A percentile compares a stretch with the other conserved stretches of the same genome.
These are phyloP conservation scores for Prunus mongolica DNA, from an alignment of 306 rosid genomes.

Conservation along the genomic window DNA sequence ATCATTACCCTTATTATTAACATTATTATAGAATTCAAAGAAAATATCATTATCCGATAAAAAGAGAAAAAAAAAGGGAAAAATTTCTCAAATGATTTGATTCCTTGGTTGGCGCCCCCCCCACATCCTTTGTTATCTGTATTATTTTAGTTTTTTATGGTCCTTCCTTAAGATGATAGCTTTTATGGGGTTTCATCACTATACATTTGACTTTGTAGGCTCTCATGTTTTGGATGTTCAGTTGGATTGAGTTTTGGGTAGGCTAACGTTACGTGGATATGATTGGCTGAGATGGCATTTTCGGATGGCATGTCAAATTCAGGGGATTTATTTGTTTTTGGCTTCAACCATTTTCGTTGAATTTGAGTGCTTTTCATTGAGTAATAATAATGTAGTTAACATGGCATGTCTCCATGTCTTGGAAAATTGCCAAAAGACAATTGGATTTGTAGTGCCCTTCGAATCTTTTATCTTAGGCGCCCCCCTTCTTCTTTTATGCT, in stretches of 20 bases:
- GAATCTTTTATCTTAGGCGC: background rate
- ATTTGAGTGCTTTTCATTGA: conserved; percentile 6
- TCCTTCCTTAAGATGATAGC: background rate
- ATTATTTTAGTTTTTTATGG: background rate
- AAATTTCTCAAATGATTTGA: conserved; percentile 3
- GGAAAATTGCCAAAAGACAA: conserved; percentile 30
- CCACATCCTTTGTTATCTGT: background rate
- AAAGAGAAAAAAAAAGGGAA: background rate
- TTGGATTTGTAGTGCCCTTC: background rate
- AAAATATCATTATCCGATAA: conserved; percentile 11
- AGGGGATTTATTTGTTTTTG: background rate
- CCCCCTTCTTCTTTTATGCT: background rate
- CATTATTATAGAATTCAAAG: conserved; percentile 30
- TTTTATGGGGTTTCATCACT: background rate
- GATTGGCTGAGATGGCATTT: conserved; percentile 33
- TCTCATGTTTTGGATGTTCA: background rate
- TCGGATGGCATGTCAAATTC: conserved; percentile 38
- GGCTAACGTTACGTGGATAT: conserved; percentile 1
- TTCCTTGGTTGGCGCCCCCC: conserved; percentile 9
- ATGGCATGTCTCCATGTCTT: conserved; percentile 34
- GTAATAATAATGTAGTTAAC: conserved; percentile 35
- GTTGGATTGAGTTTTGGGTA: conserved; percentile 2
- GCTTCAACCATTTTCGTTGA: background rate
- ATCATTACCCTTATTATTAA: conserved; percentile 21
- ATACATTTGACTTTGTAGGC: background rate